A percentile compares a stretch with the other conserved stretches of the same genome.
These are phyloP conservation scores for Diplosphaera chodatii DNA, from an alignment of 139 green algal genomes.

Conservation along the genomic window DNA sequence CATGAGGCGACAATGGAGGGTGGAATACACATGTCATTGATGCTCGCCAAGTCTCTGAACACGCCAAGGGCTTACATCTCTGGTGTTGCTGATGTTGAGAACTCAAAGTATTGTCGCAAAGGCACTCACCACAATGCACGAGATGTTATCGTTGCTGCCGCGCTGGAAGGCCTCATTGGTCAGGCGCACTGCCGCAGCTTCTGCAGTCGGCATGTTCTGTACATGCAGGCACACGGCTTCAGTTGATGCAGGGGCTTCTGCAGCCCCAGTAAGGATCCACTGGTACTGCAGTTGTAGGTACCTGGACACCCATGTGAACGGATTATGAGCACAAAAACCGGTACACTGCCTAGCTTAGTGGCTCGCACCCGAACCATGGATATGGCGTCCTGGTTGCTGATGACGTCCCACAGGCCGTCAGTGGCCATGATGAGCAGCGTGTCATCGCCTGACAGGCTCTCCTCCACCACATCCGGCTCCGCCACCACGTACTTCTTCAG, in stretches of 20 bases:
- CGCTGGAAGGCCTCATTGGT: conserved; percentile 64
- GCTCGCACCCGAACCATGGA: conserved; percentile 28
- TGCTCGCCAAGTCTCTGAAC: no score
- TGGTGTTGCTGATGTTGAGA: no score
- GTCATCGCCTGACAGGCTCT: conserved; percentile 49
- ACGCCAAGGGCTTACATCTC: no score
- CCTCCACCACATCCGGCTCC: conserved; percentile 69
- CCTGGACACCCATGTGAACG: no score
- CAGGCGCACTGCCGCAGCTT: conserved; percentile 62
- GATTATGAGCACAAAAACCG: no score
- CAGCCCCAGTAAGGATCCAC: no score
- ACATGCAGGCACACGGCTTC: no score
- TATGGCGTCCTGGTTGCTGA: conserved; percentile 75
- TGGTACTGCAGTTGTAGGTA: no score
- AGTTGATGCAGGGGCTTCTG: not conserved
- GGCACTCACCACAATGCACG: conserved; percentile 61
- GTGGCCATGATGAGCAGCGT: conserved; percentile 81
- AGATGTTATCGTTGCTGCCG: conserved; percentile 85
- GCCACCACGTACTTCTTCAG: conserved; percentile 73
- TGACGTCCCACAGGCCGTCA: conserved; percentile 93
- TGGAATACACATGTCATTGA: no score
- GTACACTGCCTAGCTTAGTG: no score
- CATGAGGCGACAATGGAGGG: no score
- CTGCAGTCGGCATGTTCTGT: conserved; percentile 22
- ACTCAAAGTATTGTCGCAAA: no score